These are phyloP conservation scores for Cryptococcus wingfieldii DNA, from an alignment of 1,284 basidiomycete species.

Conservation along the genomic window DNA sequence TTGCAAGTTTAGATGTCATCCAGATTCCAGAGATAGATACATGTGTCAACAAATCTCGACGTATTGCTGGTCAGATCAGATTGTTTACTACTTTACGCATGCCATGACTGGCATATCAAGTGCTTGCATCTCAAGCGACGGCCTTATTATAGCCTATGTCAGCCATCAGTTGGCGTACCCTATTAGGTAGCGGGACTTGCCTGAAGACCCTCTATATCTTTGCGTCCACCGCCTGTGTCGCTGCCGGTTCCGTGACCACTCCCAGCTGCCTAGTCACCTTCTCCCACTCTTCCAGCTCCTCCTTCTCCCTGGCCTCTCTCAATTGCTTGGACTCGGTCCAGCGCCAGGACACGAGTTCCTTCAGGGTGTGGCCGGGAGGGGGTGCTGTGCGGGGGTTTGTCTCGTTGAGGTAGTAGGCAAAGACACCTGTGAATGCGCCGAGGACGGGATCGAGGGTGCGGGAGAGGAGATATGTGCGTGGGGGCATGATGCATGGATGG, in stretches of 20 bases:
- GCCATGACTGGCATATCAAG: too few species aligned
- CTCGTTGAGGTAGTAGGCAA: constrained; percentile 80
- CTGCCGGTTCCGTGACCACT: constrained; percentile 6
- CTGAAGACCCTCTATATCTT: not conserved
- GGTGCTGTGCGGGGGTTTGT: constrained; percentile 73
- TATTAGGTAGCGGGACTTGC: not conserved
- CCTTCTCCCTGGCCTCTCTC: constrained; percentile 22
- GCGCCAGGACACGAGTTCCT: constrained; percentile 66
- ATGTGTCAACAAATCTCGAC: not conserved
- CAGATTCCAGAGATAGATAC: too few species aligned
- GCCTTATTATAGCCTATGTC: not conserved
- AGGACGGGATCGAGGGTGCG: constrained; percentile 63
- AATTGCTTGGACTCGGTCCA: constrained; percentile 46
- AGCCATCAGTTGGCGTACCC: not conserved
- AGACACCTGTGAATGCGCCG: constrained; percentile 70
- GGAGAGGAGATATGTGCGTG: constrained; percentile 44
- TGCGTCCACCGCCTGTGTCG: not conserved
- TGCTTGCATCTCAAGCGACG: too few species aligned
- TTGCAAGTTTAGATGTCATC: too few species aligned
- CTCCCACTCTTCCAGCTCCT: constrained; percentile 36
- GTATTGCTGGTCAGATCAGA: too few species aligned
- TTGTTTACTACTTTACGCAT: too few species aligned
- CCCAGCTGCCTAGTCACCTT: constrained; percentile 40
- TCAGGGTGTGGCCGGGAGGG: constrained; percentile 61
- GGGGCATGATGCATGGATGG: too few species aligned